Conservation (phyloP, 2,329 filamentous ascomycete species). For the Beauveria sp. region DNA sequence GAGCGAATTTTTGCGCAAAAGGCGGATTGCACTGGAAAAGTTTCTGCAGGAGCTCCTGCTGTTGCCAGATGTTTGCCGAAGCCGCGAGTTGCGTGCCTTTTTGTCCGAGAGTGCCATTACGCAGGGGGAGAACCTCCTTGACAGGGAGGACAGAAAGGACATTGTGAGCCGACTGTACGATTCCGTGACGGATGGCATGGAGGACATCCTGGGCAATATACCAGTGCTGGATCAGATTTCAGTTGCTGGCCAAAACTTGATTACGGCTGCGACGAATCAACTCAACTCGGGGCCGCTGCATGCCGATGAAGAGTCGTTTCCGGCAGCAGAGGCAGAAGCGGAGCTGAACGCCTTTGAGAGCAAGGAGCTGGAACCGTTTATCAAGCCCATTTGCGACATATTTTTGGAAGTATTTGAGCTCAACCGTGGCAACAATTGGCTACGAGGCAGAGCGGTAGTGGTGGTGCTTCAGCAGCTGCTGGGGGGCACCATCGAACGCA, state of each 20-base stretch:
- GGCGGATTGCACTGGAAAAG: constrained; percentile 72
- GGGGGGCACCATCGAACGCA: constrained; percentile 91
- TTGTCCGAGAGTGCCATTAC: constrained; percentile 79
- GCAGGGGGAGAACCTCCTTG: constrained; percentile 48
- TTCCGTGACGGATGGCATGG: constrained; percentile 95
- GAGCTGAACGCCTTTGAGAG: constrained; percentile 91
- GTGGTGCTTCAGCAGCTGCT: constrained; percentile 94
- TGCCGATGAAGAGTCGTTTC: constrained; percentile 41
- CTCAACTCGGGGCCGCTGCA: constrained; percentile 48
- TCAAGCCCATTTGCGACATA: constrained; percentile 96
- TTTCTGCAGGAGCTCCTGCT: constrained; percentile 78
- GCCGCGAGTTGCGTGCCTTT: constrained; percentile 84
- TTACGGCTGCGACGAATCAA: constrained; percentile 65
- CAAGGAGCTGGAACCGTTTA: constrained; percentile 84
- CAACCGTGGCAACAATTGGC: constrained; percentile 93
- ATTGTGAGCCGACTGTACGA: constrained; percentile 94
- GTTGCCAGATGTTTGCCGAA: constrained; percentile 88
- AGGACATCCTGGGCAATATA: constrained; percentile 94
- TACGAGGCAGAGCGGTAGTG: constrained; percentile 88
- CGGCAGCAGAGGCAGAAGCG: constrained; percentile 75
- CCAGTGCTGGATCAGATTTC: constrained; percentile 92
- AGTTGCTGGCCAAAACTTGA: constrained; percentile 82
- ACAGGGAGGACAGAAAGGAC: constrained; percentile 64
- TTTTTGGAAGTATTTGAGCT: constrained; percentile 98
- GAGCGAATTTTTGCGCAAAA: constrained; percentile 88